Evolutionary conservation across 306 rosid genomes (phyloP), one percentile per base, ranked within the genome.

Genomic region (Pachyrhizus erosus): DNA sequence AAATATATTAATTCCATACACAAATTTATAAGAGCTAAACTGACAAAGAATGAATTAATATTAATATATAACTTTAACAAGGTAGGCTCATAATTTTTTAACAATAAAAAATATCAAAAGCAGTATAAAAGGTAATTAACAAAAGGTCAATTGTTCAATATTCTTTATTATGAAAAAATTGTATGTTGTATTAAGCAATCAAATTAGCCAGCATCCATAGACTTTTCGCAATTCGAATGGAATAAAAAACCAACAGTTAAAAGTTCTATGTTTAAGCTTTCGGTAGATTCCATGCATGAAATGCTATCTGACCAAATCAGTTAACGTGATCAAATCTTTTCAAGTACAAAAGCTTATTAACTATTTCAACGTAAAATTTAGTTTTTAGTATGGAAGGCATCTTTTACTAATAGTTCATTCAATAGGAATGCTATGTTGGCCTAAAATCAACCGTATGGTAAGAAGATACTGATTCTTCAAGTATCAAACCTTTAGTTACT

Each of bases 361-460:
- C n/a, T n/a, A 20, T 46, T 48, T 39, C 70, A 43, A 70, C 39
- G n/a, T 51, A 84, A 78, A 61, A 40, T 40, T 10, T 72, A 17
- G 7, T 15, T 7, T 51, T n/a, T 64, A 12, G 6, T 78, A 39
- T 71, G 42, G 17, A 60, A 55, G 61, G 70, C 69, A 77, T 72
- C 80, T 83, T 83, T 70, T 77, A 55, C 60, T 2, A 1, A 2
- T 9, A 77, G 51, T 65, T 18, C 61, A 83, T 9, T 17, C 75
- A 49, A 78, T 49, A 60, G 31, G 29, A 77, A 60, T 7, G 68
- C 48, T 46, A 17, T 54, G 54, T 31, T 17, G 72, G 49, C 49
- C 39, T 45, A 40, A 49, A 77, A 69, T 26, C 49, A 61, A 61
- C 79, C 31, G 11, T 43, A 21, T 18, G 55, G 34, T 49, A 62